Base-by-base conservation (phyloP, 2,329 filamentous ascomycete species). In the Diaporthe ampelina region DNA sequence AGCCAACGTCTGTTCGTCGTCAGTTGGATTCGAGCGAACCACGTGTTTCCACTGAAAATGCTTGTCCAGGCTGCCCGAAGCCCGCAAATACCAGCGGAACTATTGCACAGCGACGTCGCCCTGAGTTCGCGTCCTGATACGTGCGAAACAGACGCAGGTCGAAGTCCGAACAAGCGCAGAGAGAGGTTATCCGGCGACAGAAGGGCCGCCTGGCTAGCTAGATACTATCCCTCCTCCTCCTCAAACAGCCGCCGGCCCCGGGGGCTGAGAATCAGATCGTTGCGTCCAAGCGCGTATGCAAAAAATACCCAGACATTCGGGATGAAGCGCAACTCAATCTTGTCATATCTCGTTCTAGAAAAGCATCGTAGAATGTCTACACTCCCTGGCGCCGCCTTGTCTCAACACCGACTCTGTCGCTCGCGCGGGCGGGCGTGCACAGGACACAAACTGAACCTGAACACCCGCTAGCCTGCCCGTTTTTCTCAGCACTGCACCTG, bases 311-410 rank as follows among this genome's bases (percentile, higher is more conserved):
- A 68, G 48, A 29, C 13, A 35, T 54, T 68, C 63, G 63, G 63
- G 63, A 68, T 54, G 32, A 68, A 54, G 63, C 63, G 48, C 48
- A 68, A 68, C 63, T 68, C 63, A 68, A 68, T 68, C 63, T 68
- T 68, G 63, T 54, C 48, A 32, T 40, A 54, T 68, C 63, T 40
- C n/a, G 63, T 68, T 68, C 63, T 68, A 68, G 63, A 68, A 43
- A 68, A 68, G 45, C 48, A 68, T 68, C 63, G n/a, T 52, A 24
- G 63, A 68, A 54, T 19, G 3, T 68, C 63, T 26, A 45, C 37
- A 48, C 63, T 48, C 40, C 40, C 40, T 43, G 40, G 40, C 40
- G 40, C 15, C 40, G 17, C 40, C 63, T 40, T 54, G 63, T 40
- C 63, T 37, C 45, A 54, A 54, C 32, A 29, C 21, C 45, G 29